Percentiles rank a stretch among this genome's conserved stretches.
Conservation (phyloP, 345 rosid genomes). For the Raphanus sativus region DNA sequence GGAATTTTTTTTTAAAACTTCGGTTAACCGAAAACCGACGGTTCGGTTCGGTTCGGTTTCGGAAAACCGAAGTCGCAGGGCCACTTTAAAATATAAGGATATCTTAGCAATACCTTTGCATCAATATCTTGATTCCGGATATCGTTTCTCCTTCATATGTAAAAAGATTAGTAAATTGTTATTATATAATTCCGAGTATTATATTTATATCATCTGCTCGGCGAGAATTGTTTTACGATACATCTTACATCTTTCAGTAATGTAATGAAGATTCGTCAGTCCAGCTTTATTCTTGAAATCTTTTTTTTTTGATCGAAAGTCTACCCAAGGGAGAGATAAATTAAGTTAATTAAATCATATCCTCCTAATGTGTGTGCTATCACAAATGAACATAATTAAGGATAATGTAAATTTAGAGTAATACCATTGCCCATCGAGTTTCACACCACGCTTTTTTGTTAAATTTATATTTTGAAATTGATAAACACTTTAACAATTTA, state of each 20-base stretch:
- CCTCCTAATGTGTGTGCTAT: neutral
- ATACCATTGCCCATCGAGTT: neutral
- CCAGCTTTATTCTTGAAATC: neutral
- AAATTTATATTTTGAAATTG: neutral
- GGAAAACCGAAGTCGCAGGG: no score
- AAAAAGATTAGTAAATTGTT: neutral
- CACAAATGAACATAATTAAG: neutral
- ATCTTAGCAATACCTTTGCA: constrained; percentile 9
- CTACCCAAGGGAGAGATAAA: constrained; percentile 1
- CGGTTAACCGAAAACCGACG: no score
- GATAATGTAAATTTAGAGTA: neutral
- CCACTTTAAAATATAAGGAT: neutral
- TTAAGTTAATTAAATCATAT: neutral
- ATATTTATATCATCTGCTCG: constrained; percentile 5
- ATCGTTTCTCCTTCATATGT: neutral
- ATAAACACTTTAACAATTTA: neutral
- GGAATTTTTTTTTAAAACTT: no score
- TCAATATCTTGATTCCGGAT: constrained; percentile 6
- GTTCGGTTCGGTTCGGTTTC: no score
- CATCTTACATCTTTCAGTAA: neutral
- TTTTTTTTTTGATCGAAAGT: neutral
- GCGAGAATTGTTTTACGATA: neutral
- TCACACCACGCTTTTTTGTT: neutral
- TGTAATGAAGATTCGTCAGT: neutral
- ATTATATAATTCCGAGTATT: neutral